These are phyloP conservation scores for Leucosporidium scottii DNA, from an alignment of 768 basidiomycete species.

Conservation along the genomic window DNA sequence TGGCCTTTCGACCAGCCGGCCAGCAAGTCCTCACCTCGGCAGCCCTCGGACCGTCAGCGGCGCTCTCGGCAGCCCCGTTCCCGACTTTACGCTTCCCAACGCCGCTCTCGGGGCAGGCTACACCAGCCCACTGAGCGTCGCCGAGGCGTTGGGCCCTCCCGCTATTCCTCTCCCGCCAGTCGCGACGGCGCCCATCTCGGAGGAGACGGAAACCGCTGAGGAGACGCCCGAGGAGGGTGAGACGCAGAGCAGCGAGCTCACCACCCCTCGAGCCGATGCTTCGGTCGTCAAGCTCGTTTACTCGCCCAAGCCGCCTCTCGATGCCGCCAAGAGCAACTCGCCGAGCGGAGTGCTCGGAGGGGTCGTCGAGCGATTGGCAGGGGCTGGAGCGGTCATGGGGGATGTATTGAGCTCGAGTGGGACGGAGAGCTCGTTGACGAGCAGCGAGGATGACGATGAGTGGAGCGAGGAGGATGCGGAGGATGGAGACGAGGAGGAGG, in stretches of 20 bases:
- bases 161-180: neutral
- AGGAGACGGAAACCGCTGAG: too few species aligned
- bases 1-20: constrained; percentile 19
- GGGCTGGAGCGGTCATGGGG: too few species aligned
- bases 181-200: too few species aligned
- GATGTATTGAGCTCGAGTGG: neutral
- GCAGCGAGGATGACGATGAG: neutral
- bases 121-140: neutral
- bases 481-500: neutral
- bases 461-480: neutral
- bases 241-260: too few species aligned
- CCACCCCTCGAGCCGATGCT: neutral
- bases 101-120: constrained; percentile 14
- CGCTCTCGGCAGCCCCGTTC: constrained; percentile 15
- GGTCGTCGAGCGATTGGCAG: too few species aligned
- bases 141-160: neutral
- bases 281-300: constrained; percentile 24
- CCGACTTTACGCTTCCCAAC: constrained; percentile 18
- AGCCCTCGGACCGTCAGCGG: neutral
- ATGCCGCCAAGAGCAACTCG: neutral
- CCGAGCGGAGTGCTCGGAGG: neutral
- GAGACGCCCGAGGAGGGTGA: too few species aligned
- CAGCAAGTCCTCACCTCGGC: constrained; percentile 13
- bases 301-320: constrained; percentile 8
- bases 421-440: neutral